Conservation (phyloP, 139 green algal genomes). For the Chlamydomonas sp. region DNA sequence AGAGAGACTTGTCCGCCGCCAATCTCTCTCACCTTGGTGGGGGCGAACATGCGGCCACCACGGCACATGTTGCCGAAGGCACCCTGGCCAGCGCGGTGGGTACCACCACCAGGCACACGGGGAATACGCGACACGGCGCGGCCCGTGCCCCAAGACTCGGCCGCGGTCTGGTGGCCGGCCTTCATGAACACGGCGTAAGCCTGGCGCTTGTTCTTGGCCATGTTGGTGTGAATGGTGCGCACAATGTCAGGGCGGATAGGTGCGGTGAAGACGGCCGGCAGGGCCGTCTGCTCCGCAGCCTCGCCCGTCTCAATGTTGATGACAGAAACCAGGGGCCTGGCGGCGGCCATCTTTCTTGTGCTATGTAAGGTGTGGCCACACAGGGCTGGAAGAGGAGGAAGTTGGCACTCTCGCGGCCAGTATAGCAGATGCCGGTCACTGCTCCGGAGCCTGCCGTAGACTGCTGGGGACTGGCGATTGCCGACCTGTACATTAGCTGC, state of each 20-base stretch:
- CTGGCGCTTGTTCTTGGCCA: conserved; percentile 98
- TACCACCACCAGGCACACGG: conserved; percentile 91
- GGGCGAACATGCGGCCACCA: conserved; percentile 98
- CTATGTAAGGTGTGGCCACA: background rate
- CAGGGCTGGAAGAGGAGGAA: background rate
- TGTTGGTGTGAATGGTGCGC: conserved; percentile 90
- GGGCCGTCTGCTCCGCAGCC: conserved; percentile 72
- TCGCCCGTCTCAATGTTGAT: conserved; percentile 77
- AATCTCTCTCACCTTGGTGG: conserved; percentile 84
- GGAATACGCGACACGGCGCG: conserved; percentile 99
- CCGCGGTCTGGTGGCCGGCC: conserved; percentile 96
- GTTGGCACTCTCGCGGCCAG: background rate
- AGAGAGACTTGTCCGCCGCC: background rate
- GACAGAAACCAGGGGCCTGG: conserved; percentile 90
- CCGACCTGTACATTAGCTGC: background rate
- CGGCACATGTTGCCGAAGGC: conserved; percentile 99
- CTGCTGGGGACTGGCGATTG: background rate
- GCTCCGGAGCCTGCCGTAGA: background rate
- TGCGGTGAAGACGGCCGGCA: conserved; percentile 93
- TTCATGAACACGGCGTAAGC: conserved; percentile 94
- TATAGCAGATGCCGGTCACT: background rate
- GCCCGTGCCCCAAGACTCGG: conserved; percentile 99
- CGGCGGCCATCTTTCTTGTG: conserved; percentile 68
- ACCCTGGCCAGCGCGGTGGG: conserved; percentile 96
- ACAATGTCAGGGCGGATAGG: conserved; percentile 96